Evolutionary conservation across 2,329 filamentous ascomycete species (phyloP), one percentile per base, ranked within the genome.

Genomic region (Penicillium nordicum): DNA sequence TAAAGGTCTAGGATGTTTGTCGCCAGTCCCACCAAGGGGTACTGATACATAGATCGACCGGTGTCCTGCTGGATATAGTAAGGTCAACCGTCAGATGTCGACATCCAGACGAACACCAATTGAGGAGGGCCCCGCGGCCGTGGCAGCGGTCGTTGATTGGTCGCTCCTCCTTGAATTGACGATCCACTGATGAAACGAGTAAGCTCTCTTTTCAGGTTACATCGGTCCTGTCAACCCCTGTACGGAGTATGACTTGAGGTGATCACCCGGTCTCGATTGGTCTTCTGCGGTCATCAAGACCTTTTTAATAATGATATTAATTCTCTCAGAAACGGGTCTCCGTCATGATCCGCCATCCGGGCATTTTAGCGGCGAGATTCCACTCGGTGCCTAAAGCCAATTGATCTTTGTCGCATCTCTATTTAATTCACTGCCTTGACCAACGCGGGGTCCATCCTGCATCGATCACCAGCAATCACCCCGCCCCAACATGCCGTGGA

Each of bases 401-500:
- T 43, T 27, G n/a, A n/a, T 27, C 4, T 43, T 38, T 21, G 37
- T 38, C 9, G 14, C 23, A n/a, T n/a, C 14, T 1, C 23, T 43
- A 43, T 45, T 18, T 32, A 30, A 45, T 32, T 3, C 27, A 30
- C 43, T 30, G 14, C 29, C 12, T 40, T n/a, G 6, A 40, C 25
- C 36, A 40, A 41, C n/a, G 23, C 11, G 25, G 29, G 36, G 36
- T 30, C 21, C 21, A 2, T 21, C 36, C 21, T 30, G 16, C 34
- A 29, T 40, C 23, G 9, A 50, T 29, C 23, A 50, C 23, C 36
- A 41, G 36, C n/a, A 50, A 41, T 32, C 23, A 30, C 36, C 16
- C 36, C 36, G 7, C 47, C 47, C 41, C 47, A 41, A 32, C 25
- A 50, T 50, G 47, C 47, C 36, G 36, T 50, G 47, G 47, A 50